phyloP scores from a whole-genome alignment of 2,329 filamentous ascomycete species.

The Bisporella sp. region DNA sequence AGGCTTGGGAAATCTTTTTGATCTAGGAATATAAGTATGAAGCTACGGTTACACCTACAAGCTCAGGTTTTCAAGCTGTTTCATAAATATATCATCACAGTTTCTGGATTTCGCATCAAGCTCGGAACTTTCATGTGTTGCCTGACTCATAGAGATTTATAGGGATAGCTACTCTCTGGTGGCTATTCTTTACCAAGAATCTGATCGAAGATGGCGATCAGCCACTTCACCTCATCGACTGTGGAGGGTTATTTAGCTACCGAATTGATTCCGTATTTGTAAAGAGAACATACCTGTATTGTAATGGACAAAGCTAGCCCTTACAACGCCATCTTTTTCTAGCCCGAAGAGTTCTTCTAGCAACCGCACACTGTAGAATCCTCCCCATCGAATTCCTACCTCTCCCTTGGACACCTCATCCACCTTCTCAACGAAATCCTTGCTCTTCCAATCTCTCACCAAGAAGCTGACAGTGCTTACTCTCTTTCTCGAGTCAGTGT shows the following conservation, averaged over 20 bases:
- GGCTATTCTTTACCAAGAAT: constrained; percentile 27
- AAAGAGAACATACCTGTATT: constrained; percentile 51
- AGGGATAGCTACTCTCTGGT: constrained; percentile 34
- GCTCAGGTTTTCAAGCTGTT: too few species aligned
- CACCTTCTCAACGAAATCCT: constrained; percentile 53
- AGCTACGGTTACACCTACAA: too few species aligned
- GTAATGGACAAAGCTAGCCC: constrained; percentile 69
- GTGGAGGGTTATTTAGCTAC: constrained; percentile 7
- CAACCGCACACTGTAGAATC: constrained; percentile 62
- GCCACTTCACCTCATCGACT: constrained; percentile 49
- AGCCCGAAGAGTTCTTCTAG: constrained; percentile 51
- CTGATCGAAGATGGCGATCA: constrained; percentile 43
- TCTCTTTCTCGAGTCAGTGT: constrained; percentile 38
- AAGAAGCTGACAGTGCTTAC: constrained; percentile 63
- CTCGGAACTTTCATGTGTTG: neutral
- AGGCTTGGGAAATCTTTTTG: too few species aligned
- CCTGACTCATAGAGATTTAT: constrained; percentile 19
- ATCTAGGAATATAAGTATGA: too few species aligned
- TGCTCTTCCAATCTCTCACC: constrained; percentile 48
- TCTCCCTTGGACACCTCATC: constrained; percentile 43
- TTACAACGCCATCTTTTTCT: constrained; percentile 54
- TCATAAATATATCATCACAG: too few species aligned
- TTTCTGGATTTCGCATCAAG: too few species aligned
- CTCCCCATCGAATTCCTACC: constrained; percentile 61
- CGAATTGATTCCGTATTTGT: neutral